Base-by-base conservation (phyloP, 257 asterid genomes). In the Lycium ferocissimum region DNA sequence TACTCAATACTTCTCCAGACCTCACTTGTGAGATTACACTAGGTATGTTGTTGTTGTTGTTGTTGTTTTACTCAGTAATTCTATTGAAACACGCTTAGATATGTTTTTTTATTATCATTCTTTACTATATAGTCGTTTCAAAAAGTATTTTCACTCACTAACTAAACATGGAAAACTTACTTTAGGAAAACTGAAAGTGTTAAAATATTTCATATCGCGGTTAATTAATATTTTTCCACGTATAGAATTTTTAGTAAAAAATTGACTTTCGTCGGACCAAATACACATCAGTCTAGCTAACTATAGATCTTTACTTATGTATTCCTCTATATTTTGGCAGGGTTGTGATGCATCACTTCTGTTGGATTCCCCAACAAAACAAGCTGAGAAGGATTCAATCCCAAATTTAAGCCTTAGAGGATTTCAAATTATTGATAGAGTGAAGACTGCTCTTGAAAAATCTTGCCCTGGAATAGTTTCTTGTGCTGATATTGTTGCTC, bases 321-420 rank as follows among this genome's bases (percentile, higher is more conserved):
- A 40, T 40, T 22, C 61, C 61, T 49, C 22, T 56, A 45, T 15
- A 66, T 71, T 67, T 83, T 40, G 12, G 45, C 80, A 89, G 93
- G 95, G 95, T 18, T 92, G 95, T 10, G 95, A 92, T 61, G 95
- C 88, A n/a, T 92, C 95, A 7, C 85, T 91, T 18, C 83, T 90
- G 8, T 84, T 92, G 85, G 84, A 92, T 86, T 88, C 89, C 15
- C 84, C 87, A 1, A 83, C 80, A 9, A 87, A 87, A 3, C 89
- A 87, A 83, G 85, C 94, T 1, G 94, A 92, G 81, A 92, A 89
- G 75, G 82, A 91, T 53, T 78, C 92, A 33, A 0, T 61, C 3
- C 95, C 95, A 4, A 92, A 92, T 75, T 80, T 85, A 66, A 89
- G 89, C 75, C 88, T 92, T 1, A 85, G 90, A 79, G 95, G 94